Conservation (phyloP, 1,139 yeast species). For the Suhomyces guaymorum region DNA sequence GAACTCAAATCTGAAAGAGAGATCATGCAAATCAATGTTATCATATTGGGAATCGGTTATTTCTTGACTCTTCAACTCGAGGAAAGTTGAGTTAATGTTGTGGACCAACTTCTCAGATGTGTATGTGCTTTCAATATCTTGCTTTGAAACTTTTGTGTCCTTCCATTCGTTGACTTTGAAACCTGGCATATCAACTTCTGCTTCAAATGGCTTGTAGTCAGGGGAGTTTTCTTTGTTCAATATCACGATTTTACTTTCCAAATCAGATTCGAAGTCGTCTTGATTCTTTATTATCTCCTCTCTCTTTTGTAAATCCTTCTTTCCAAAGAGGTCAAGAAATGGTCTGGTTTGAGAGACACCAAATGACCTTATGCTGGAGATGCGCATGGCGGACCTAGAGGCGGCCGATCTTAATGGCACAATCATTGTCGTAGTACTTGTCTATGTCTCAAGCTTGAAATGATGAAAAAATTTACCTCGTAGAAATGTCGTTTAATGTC, state of each 20-base stretch:
- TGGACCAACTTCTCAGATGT: conserved; percentile 25
- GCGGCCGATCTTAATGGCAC: conserved; percentile 7
- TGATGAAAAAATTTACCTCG: conserved; percentile 7
- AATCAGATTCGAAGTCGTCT: conserved; percentile 39
- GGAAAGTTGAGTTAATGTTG: conserved; percentile 30
- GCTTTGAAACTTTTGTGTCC: conserved; percentile 21
- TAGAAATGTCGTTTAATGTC: conserved; percentile 7
- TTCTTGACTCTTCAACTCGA: conserved; percentile 22
- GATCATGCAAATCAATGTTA: conserved; percentile 39
- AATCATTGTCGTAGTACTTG: conserved; percentile 3
- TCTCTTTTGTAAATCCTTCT: conserved; percentile 23
- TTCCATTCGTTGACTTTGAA: conserved; percentile 43
- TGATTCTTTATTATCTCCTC: conserved; percentile 44
- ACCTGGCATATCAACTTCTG: conserved; percentile 36
- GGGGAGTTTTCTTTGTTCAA: conserved; percentile 43
- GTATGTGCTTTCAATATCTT: conserved; percentile 35
- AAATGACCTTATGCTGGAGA: conserved; percentile 15
- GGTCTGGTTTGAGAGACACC: conserved; percentile 15
- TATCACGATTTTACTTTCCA: conserved; percentile 36
- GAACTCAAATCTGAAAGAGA: conserved; percentile 58
- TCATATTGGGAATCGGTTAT: conserved; percentile 20
- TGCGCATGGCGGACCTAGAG: conserved; percentile 2
- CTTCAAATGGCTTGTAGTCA: conserved; percentile 26
- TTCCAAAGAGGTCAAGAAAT: conserved; percentile 25
- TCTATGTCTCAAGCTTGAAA: not conserved